These are phyloP conservation scores for Daldinia bambusicola DNA, from an alignment of 495 filamentous ascomycete genomes.

Conservation along the genomic window DNA sequence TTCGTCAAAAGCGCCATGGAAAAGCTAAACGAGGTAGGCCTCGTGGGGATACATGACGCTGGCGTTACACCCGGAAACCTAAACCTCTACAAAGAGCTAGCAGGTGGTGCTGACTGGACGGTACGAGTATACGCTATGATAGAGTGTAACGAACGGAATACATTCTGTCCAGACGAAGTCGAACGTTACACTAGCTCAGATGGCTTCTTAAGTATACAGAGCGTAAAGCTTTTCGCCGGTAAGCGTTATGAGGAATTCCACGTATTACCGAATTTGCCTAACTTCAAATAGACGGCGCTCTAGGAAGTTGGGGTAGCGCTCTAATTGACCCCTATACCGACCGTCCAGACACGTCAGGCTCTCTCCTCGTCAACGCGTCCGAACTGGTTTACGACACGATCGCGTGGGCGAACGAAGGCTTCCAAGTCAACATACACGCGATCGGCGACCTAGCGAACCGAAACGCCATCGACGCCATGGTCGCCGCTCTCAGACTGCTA, in stretches of 20 bases:
- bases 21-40: slow-evolving; percentile 66
- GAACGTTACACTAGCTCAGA: slow-evolving; percentile 51
- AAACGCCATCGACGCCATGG: slow-evolving; percentile 65
- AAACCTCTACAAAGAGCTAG: slow-evolving; percentile 60
- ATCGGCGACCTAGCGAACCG: slow-evolving; percentile 73
- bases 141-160: slow-evolving; percentile 69
- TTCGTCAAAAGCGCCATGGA: slow-evolving; percentile 66
- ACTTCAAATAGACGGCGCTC: slow-evolving; percentile 64
- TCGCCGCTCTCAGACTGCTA: slow-evolving; percentile 54
- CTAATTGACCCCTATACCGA: slow-evolving; percentile 71
- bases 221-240: slow-evolving; percentile 71
- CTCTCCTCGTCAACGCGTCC: slow-evolving; percentile 67
- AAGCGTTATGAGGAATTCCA: slow-evolving; percentile 11
- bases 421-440: slow-evolving; percentile 70
- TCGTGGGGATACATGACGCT: slow-evolving; percentile 72
- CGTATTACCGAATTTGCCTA: slow-evolving; percentile 28
- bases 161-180: slow-evolving; percentile 63
- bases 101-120: slow-evolving; percentile 59
- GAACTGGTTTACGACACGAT: slow-evolving; percentile 59
- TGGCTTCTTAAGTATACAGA: slow-evolving; percentile 60
- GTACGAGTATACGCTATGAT: slow-evolving; percentile 71
- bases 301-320: slow-evolving; percentile 72
- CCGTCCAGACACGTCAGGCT: slow-evolving; percentile 63
- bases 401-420: slow-evolving; percentile 61
- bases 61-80: slow-evolving; percentile 64